phyloP scores from a whole-genome alignment of 2,329 filamentous ascomycete species.

The Cladophialophora chaetospira region DNA sequence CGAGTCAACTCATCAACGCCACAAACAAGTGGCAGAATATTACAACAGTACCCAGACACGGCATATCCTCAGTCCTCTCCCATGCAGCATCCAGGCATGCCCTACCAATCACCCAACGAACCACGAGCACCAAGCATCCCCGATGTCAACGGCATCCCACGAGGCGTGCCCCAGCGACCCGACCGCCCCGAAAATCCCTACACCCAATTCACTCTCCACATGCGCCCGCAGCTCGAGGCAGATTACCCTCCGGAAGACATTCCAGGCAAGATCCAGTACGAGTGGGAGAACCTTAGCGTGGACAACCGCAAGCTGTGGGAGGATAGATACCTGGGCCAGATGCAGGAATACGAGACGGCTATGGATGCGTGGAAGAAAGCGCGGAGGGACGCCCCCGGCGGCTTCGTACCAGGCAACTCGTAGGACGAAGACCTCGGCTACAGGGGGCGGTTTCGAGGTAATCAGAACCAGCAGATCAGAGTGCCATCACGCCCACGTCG shows the following conservation, averaged over 20 bases:
- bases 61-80: constrained; percentile 28
- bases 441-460: too few species aligned
- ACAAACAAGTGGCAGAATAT: constrained; percentile 8
- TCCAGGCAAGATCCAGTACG: constrained; percentile 27
- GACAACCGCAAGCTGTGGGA: constrained; percentile 34
- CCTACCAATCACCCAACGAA: constrained; percentile 10
- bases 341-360: constrained; percentile 4
- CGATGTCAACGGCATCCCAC: constrained; percentile 15
- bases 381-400: background rate
- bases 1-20: constrained; percentile 25
- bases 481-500: too few species aligned
- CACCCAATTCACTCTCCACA: constrained; percentile 32
- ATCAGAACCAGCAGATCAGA: too few species aligned
- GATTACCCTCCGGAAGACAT: constrained; percentile 30
- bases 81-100: constrained; percentile 18
- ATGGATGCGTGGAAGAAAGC: constrained; percentile 3
- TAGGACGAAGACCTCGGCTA: too few species aligned
- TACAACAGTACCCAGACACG: constrained; percentile 10
- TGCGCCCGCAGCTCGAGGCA: constrained; percentile 32
- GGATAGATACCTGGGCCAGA: constrained; percentile 24
- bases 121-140: constrained; percentile 11
- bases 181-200: constrained; percentile 30
- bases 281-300: constrained; percentile 30
- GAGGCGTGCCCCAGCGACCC: constrained; percentile 18
- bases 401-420: background rate